Evolutionary conservation across 345 rosid species (phyloP).

Genomic region (Kernera saxatilis): DNA sequence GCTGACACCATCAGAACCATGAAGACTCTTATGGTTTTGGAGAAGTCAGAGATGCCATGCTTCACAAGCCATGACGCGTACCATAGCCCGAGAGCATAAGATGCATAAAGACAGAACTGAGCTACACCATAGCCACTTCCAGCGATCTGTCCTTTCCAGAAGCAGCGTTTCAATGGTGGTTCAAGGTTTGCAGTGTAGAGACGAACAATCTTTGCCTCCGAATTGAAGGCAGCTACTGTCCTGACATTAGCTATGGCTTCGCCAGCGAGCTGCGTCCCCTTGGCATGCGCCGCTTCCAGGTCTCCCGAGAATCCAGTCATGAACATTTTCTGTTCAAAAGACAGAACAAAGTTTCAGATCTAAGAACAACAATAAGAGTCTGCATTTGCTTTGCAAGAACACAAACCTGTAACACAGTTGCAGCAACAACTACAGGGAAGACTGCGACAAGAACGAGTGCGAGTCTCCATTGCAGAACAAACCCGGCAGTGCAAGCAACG

Average conservation of each 20-base stretch:
- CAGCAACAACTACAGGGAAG: slow-evolving; percentile 97
- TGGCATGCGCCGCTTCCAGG: slow-evolving; percentile 87
- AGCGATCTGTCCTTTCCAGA: slow-evolving; percentile 99
- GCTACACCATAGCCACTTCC: slow-evolving; percentile 97
- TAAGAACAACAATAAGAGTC: neutral
- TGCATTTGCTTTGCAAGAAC: neutral
- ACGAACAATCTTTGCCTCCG: slow-evolving; percentile 78
- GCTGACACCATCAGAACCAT: slow-evolving; percentile 99
- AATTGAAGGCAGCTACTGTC: slow-evolving; percentile 96
- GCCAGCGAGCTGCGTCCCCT: slow-evolving; percentile 92
- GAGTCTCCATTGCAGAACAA: slow-evolving; percentile 97
- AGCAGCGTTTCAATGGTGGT: slow-evolving; percentile 73
- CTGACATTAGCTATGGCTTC: slow-evolving; percentile 96
- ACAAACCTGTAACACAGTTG: slow-evolving; percentile 91
- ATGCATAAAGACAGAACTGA: slow-evolving; percentile 86
- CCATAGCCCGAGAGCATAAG: slow-evolving; percentile 99
- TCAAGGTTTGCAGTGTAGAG: slow-evolving; percentile 79
- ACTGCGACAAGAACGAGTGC: slow-evolving; percentile 93
- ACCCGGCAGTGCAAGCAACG: slow-evolving; percentile 96
- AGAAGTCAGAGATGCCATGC: slow-evolving; percentile 96
- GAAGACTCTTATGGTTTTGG: slow-evolving; percentile 91
- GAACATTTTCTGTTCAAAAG: slow-evolving; percentile 84
- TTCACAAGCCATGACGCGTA: slow-evolving; percentile 99
- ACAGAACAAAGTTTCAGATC: neutral
- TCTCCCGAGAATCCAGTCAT: slow-evolving; percentile 97